Conservation (phyloP, 139 green algal genomes). For the Coelastrella sp. region DNA sequence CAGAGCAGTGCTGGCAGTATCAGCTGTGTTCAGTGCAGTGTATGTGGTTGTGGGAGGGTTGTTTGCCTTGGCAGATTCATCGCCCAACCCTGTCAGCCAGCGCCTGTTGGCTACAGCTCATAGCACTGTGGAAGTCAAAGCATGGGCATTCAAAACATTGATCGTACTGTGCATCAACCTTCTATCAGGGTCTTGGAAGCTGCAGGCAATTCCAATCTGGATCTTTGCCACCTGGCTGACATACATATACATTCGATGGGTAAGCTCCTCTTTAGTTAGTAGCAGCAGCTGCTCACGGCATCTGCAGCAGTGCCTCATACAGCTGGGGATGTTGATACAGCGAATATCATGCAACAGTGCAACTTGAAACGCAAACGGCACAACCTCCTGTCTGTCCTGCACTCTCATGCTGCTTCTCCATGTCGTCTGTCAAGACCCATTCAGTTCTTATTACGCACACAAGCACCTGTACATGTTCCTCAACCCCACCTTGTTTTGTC, state of each 20-base stretch:
- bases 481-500: background rate
- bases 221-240: conserved; percentile 2
- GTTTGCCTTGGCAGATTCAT: conserved; percentile 56
- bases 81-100: conserved; percentile 56
- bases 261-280: too few relatives aligned
- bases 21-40: conserved; percentile 15
- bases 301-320: background rate
- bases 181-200: conserved; percentile 44
- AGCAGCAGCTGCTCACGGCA: background rate
- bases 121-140: conserved; percentile 48
- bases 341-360: too few relatives aligned
- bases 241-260: conserved; percentile 23
- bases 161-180: conserved; percentile 40
- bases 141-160: conserved; percentile 30
- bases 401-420: too few relatives aligned
- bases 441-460: too few relatives aligned
- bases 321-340: too few relatives aligned
- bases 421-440: too few relatives aligned
- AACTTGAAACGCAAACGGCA: too few relatives aligned
- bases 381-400: too few relatives aligned
- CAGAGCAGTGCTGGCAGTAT: conserved; percentile 47
- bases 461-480: background rate
- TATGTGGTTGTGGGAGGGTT: conserved; percentile 52
- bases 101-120: conserved; percentile 47
- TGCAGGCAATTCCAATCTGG: conserved; percentile 48